phyloP scores from a whole-genome alignment of 139 green algal species.

The Coelastrella sp. region DNA sequence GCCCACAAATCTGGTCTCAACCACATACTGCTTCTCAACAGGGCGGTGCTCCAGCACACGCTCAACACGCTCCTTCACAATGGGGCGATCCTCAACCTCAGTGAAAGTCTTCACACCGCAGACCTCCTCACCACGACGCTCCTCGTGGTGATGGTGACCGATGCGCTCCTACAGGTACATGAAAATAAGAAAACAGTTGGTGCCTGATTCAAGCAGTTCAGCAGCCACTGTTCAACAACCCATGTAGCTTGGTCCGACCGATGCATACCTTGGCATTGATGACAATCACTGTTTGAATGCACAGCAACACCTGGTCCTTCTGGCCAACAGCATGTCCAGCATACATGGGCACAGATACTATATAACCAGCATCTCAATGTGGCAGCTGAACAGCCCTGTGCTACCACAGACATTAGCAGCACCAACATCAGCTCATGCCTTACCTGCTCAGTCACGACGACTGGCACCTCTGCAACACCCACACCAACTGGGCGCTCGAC shows the following conservation, averaged over 20 bases:
- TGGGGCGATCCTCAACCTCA: slow-evolving; percentile 39
- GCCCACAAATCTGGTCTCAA: slow-evolving; percentile 42
- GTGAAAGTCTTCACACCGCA: slow-evolving; percentile 43
- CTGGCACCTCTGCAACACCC: slow-evolving; percentile 36
- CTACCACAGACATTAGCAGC: neutral
- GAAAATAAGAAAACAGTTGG: neutral
- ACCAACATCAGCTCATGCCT: neutral
- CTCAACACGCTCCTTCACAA: slow-evolving; percentile 40
- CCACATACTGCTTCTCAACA: slow-evolving; percentile 51
- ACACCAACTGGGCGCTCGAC: slow-evolving; percentile 25
- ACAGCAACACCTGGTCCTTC: no score
- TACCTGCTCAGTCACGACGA: slow-evolving; percentile 36
- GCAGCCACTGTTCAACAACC: no score
- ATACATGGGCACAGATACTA: no score
- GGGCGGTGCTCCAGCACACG: slow-evolving; percentile 36
- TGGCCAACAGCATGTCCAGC: no score
- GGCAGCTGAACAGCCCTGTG: no score
- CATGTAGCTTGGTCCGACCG: no score
- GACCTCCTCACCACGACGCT: slow-evolving; percentile 25
- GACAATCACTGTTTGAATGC: no score
- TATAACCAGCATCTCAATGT: no score
- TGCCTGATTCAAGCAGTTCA: no score
- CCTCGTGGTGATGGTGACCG: neutral
- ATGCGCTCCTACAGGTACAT: neutral
- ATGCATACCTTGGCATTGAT: no score